These are phyloP conservation scores for Colletotrichum acutatum DNA, from an alignment of 2,329 filamentous ascomycete genomes.

Conservation along the genomic window DNA sequence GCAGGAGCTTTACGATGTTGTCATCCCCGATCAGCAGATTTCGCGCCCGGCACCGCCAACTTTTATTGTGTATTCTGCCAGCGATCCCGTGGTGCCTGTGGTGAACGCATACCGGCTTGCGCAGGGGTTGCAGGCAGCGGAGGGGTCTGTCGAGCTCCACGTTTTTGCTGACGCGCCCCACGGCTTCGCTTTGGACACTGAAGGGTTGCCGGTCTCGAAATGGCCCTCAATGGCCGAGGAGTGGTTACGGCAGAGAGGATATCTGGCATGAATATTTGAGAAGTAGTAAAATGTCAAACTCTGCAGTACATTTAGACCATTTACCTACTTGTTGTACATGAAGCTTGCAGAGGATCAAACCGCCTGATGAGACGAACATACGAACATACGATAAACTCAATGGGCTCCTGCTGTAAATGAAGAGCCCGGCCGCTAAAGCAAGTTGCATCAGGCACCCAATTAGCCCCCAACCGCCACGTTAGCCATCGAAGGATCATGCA, in stretches of 20 bases:
- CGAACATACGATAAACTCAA: no score
- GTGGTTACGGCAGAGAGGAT: slow-evolving; percentile 34
- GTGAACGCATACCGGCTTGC: slow-evolving; percentile 38
- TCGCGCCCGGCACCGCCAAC: slow-evolving; percentile 34
- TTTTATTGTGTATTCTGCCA: slow-evolving; percentile 38
- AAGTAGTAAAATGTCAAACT: not conserved
- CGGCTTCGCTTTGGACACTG: slow-evolving; percentile 37
- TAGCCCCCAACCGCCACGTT: no score
- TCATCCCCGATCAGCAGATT: slow-evolving; percentile 38
- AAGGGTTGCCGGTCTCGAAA: slow-evolving; percentile 35
- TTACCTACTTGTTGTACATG: not conserved
- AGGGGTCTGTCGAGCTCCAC: slow-evolving; percentile 36
- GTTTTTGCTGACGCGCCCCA: slow-evolving; percentile 38
- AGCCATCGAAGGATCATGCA: not conserved
- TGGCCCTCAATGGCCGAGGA: slow-evolving; percentile 36
- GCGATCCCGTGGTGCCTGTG: slow-evolving; percentile 37
- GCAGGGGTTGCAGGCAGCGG: slow-evolving; percentile 32
- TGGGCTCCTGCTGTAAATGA: no score
- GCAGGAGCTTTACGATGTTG: slow-evolving; percentile 38
- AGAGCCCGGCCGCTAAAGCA: no score
- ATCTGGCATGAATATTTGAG: not conserved
- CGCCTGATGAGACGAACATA: no score
- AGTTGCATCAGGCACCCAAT: no score
- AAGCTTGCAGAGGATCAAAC: not conserved
- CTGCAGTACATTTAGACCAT: not conserved